These are phyloP conservation scores for Dillenia suffruticosa DNA, from an alignment of 164 flowering plant genomes.

Conservation along the genomic window DNA sequence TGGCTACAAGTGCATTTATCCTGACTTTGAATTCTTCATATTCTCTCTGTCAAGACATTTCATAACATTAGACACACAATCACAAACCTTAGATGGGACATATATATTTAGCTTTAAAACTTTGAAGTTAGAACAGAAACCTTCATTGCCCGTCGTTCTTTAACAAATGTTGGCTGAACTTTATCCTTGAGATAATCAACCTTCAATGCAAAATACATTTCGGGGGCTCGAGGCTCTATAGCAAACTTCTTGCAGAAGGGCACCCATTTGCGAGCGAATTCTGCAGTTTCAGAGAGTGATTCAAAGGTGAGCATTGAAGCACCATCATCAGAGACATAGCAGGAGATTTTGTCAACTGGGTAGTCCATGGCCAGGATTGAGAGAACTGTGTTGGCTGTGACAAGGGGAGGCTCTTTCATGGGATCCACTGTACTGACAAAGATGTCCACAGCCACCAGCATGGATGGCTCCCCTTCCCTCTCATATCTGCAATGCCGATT, in stretches of 20 bases:
- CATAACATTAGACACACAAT: not conserved
- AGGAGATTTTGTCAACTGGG: slow-evolving; percentile 90
- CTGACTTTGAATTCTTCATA: slow-evolving; percentile 97
- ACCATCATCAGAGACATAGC: slow-evolving; percentile 96
- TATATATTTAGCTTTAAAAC: not conserved
- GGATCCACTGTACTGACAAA: slow-evolving; percentile 98
- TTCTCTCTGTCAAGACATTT: slow-evolving; percentile 59
- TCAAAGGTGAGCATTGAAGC: slow-evolving; percentile 97
- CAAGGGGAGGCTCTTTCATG: slow-evolving; percentile 93
- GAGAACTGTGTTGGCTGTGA: slow-evolving; percentile 80
- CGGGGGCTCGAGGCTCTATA: slow-evolving; percentile 97
- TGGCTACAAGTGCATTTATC: slow-evolving; percentile 85
- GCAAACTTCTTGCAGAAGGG: slow-evolving; percentile 89
- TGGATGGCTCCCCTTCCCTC: slow-evolving; percentile 83
- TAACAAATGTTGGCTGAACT: slow-evolving; percentile 93
- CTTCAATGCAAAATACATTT: slow-evolving; percentile 81
- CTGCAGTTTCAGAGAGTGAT: slow-evolving; percentile 87
- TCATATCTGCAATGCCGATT: slow-evolving; percentile 59
- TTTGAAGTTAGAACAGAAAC: slow-evolving; percentile 23
- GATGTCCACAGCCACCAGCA: slow-evolving; percentile 80
- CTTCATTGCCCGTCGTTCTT: slow-evolving; percentile 97
- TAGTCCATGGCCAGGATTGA: slow-evolving; percentile 94
- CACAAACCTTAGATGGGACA: not conserved
- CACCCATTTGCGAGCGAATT: slow-evolving; percentile 92
- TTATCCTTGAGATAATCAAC: slow-evolving; percentile 92